These are phyloP conservation scores for Sarocladium brachiariae DNA, from an alignment of 2,329 filamentous ascomycete genomes.

Conservation along the genomic window DNA sequence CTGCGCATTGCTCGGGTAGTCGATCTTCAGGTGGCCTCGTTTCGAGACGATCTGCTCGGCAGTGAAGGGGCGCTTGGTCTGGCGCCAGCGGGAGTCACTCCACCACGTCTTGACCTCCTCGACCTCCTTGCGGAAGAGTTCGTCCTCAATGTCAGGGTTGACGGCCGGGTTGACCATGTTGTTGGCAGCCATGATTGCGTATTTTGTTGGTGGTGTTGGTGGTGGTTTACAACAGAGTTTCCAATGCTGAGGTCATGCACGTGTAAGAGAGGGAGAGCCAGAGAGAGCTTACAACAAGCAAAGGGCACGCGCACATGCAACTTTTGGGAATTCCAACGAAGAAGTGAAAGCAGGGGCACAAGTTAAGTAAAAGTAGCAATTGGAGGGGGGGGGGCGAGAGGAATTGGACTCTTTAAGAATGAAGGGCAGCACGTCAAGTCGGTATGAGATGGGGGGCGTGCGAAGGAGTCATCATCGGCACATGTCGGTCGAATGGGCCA, in stretches of 20 bases:
- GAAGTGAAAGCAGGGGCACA: too few species aligned
- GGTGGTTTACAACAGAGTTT: not conserved
- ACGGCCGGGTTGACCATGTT: conserved; percentile 55
- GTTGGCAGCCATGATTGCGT: conserved; percentile 47
- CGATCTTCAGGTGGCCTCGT: conserved; percentile 81
- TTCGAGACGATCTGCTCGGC: conserved; percentile 97
- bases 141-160: conserved; percentile 51
- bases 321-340: too few species aligned
- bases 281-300: not conserved
- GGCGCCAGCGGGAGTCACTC: conserved; percentile 83
- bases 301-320: too few species aligned
- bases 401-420: not conserved
- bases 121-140: conserved; percentile 75
- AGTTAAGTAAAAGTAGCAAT: too few species aligned
- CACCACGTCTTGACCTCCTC: conserved; percentile 90
- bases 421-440: not conserved
- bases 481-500: conserved; percentile 14
- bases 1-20: conserved; percentile 84
- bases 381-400: too few species aligned
- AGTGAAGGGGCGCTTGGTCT: conserved; percentile 88
- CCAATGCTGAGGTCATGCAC: conserved; percentile 5
- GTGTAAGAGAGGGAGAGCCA: not conserved
- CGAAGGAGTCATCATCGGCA: conserved; percentile 11
- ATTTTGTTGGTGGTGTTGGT: not conserved
- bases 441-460: not conserved